These are phyloP conservation scores for Fusarium setosum DNA, from an alignment of 2,329 filamentous ascomycete species.

Conservation along the genomic window DNA sequence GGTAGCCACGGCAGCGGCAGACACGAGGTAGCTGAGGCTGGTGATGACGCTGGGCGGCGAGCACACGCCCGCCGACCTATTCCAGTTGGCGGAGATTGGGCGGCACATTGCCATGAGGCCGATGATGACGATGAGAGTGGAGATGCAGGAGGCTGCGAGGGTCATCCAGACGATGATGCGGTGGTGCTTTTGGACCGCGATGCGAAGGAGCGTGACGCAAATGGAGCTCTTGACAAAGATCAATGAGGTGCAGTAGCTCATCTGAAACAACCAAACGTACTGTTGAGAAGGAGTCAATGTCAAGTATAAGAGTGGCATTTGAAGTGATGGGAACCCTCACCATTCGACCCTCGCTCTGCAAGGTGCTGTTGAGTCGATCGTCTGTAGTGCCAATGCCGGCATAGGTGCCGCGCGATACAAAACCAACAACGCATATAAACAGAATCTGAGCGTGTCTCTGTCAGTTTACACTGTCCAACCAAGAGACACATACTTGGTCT, in stretches of 20 bases:
- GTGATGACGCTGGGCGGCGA: not conserved
- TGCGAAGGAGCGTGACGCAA: slow-evolving; percentile 27
- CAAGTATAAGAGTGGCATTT: rapidly evolving
- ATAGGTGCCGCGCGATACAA: not conserved
- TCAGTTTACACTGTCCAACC: not conserved
- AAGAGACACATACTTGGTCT: not conserved
- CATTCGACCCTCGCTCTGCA: slow-evolving; percentile 19
- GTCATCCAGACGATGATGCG: slow-evolving; percentile 24
- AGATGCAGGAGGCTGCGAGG: slow-evolving; percentile 2
- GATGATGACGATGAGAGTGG: slow-evolving; percentile 7
- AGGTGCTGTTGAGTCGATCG: not conserved
- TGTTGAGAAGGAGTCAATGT: not conserved
- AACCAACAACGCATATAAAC: slow-evolving; percentile 4
- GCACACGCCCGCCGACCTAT: not conserved
- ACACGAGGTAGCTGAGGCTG: slow-evolving; percentile 15
- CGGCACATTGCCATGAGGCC: slow-evolving; percentile 12
- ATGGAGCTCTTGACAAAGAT: slow-evolving; percentile 28
- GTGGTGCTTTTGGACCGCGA: slow-evolving; percentile 20
- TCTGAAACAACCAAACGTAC: slow-evolving; percentile 26
- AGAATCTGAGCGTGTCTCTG: slow-evolving; percentile 1
- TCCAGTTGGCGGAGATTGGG: slow-evolving; percentile 12
- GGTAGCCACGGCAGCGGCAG: slow-evolving; percentile 1
- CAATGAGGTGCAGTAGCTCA: slow-evolving; percentile 12
- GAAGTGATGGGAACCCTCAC: slow-evolving; percentile 5
- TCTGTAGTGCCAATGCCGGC: slow-evolving; percentile 19